Evolutionary conservation across 768 basidiomycete genomes (phyloP), one percentile per base, ranked within the genome.

Genomic region (Amanita pallidorosea): DNA sequence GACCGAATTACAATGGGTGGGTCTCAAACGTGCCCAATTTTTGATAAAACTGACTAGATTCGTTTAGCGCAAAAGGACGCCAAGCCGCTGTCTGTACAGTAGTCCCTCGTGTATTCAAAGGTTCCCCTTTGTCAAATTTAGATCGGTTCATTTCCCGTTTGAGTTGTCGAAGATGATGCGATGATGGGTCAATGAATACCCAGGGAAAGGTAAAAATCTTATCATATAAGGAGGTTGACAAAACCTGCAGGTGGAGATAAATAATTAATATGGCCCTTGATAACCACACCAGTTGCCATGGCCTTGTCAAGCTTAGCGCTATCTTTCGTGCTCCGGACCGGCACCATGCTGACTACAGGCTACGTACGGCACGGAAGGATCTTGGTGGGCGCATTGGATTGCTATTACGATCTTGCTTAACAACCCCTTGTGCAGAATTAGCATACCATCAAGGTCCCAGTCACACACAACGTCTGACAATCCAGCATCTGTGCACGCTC

Each of bases 1-100:
- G 92, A 94, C 66, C 75, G 83, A 60, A 91, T 92, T 60, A 90
- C 77, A 42, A 77, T 77, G 74, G 71, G 77, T 76, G 51, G 48
- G 69, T 65, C 11, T 25, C 45, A 8, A 12, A 23, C n/a, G 17
- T 41, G 38, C 31, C 22, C 34, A 15, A 22, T 18, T 36, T 17
- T 27, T 13, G 38, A 27, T 40, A 52, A 20, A 47, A 23, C 8
- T 20, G 22, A 37, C 15, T 13, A 31, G 31, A 31, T 35, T 15
- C 33, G 35, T 49, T 20, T 49, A 72, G 71, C 70, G 42, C 70
- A 72, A 63, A 71, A 71, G 53, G 69, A 71, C 60, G 63, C 54
- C 53, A 71, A 68, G 54, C 65, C 66, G 5, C 54, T 68, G 31
- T 53, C 66, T 54, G 64, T 67, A 55, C 69, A 67, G 57, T 54